Evolutionary conservation across 2,329 filamentous ascomycete genomes (phyloP), one percentile per base, ranked within the genome.

Genomic region (Phialophora verrucosa): DNA sequence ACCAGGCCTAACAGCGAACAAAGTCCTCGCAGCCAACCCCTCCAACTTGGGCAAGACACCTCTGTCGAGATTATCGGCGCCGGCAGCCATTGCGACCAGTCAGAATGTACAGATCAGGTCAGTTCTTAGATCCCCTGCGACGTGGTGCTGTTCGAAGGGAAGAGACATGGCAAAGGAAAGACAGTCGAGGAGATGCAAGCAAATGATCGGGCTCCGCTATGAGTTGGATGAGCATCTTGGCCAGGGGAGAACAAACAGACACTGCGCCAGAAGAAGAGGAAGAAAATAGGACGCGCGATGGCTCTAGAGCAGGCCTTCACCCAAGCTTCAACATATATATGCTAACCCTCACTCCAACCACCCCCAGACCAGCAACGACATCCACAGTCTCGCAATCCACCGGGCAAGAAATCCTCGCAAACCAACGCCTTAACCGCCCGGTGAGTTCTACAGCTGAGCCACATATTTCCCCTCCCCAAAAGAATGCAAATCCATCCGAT

Each of bases 381-480:
- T 55, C 86, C 49, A 88, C 88, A 63, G 73, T 90, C 74, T 82
- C 85, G 68, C 78, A 81, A 61, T 73, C 78, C 61, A 83, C 89
- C 68, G 86, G 80, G 70, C 75, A 85, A 71, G 77, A 85, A 72
- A 87, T 96, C 80, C 91, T 97, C 76, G 89, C 86, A 75, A 83
- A 87, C 76, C 93, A 97, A 84, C 93, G 93, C 75, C 85, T 90
- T 63, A 81, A 85, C 75, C 93, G 93, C 60, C 93, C 93, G 76
- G 38, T 44, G 38, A 44, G 38, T 44, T n/a, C 17, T 17, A 35
- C 35, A 17, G 8, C n/a, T n/a, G n/a, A n/a, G n/a, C 17, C 38
- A 8, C 38, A n/a, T 6, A 2, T 31, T 8, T 6, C 17, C 38
- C n/a, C 6, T 17, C 12, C 32, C 10, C 35, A 42, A 42, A 35